Evolutionary conservation across 2,329 filamentous ascomycete species (phyloP), one percentile per base, ranked within the genome.

Genomic region (Cladorrhinum sp.): DNA sequence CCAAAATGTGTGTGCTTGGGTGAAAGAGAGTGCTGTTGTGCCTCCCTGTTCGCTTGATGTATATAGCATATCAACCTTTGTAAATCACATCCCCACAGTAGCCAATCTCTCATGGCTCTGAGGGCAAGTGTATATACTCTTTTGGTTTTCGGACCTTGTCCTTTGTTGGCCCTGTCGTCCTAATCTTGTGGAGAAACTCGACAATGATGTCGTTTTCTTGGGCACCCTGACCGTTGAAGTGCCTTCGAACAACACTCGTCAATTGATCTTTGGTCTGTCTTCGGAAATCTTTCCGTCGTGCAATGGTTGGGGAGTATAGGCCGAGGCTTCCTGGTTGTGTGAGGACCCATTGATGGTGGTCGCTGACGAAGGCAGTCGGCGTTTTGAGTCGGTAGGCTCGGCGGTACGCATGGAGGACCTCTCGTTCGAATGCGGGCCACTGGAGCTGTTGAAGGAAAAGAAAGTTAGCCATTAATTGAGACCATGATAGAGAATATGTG

Each of bases 151-250:
- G 73, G 48, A 69, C 71, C 62, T 68, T 72, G 27, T 63, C 68
- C 70, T 71, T 77, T 75, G 67, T 64, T 1, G 76, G 66, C 20
- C 84, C 82, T 63, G 85, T 79, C 65, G 81, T 82, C 70, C 82
- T 80, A 27, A 90, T 81, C 70, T 86, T 89, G 79, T 91, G 90
- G 63, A 92, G 79, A 71, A 92, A 85, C 65, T 90, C 89, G 59
- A 93, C 89, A 60, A 95, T 89, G 65, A 92, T 87, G 68, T 95
- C 91, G 71, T 88, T 92, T 77, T 96, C 91, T 65, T 87, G 88
- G 45, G 93, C 85, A 16, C 88, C 89, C 65, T 90, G 81, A 32
- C 85, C 86, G 71, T 95, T 95, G 77, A 95, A 95, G 75, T 95
- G 90, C 73, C 92, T 93, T 65, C 90, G 82, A 53, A 93, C 88